phyloP scores from a whole-genome alignment of 306 rosid species.

The Rubus idaeus region DNA sequence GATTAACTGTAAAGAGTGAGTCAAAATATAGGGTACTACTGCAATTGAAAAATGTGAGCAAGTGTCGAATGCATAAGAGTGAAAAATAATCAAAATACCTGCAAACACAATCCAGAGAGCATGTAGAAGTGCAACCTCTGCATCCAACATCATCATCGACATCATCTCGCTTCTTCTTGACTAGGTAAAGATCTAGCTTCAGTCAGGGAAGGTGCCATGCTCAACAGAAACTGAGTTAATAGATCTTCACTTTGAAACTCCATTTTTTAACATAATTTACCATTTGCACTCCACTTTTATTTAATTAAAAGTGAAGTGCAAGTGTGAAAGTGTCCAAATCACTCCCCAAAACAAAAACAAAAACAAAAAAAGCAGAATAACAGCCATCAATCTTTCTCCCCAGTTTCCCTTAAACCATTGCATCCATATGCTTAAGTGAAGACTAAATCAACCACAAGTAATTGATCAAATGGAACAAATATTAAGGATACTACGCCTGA shows the following conservation, averaged over 20 bases:
- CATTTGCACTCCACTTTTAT: no score
- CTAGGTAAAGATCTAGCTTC: slow-evolving; percentile 65
- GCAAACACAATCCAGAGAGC: slow-evolving; percentile 88
- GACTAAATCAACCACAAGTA: slow-evolving; percentile 10
- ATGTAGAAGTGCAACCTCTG: slow-evolving; percentile 52
- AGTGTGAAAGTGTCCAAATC: neutral
- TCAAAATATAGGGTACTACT: neutral
- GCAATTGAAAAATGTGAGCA: neutral
- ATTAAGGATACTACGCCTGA: slow-evolving; percentile 82
- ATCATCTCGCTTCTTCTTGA: slow-evolving; percentile 81
- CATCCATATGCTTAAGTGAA: slow-evolving; percentile 3
- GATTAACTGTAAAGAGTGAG: neutral
- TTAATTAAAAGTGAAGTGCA: no score
- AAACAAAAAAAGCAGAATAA: neutral
- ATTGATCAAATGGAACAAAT: slow-evolving; percentile 23
- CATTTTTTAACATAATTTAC: neutral
- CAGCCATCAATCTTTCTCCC: slow-evolving; percentile 2
- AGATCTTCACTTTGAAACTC: neutral
- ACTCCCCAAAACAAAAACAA: neutral
- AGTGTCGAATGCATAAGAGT: neutral
- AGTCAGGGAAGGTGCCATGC: slow-evolving; percentile 45
- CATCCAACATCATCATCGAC: slow-evolving; percentile 78
- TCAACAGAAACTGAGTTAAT: slow-evolving; percentile 4
- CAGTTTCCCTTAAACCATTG: slow-evolving; percentile 13
- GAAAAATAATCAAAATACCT: slow-evolving; percentile 44